phyloP scores from a whole-genome alignment of 768 basidiomycete species.

The Grammothele lineata region DNA sequence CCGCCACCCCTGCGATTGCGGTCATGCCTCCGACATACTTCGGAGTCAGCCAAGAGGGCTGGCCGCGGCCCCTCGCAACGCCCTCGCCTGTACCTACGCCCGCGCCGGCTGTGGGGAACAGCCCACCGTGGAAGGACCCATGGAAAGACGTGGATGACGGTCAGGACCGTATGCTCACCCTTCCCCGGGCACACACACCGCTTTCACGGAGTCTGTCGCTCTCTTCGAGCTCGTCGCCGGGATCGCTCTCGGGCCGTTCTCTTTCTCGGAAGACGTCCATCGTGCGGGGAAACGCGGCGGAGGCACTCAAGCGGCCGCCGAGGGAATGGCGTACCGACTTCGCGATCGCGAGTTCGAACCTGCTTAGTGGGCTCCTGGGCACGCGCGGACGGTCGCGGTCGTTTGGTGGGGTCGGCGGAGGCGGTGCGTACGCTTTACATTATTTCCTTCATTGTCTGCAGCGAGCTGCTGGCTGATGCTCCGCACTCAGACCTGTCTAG shows the following conservation, averaged over 20 bases:
- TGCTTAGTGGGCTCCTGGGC: slow-evolving; percentile 20
- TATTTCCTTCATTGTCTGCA: too few relatives aligned
- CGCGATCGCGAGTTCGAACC: slow-evolving; percentile 21
- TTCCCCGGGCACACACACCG: slow-evolving; percentile 12
- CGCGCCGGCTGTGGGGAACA: background rate
- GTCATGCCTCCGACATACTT: background rate
- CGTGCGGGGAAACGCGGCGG: slow-evolving; percentile 3
- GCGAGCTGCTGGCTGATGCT: too few relatives aligned
- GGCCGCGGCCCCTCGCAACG: slow-evolving; percentile 2
- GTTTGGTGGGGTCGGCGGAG: slow-evolving; percentile 18
- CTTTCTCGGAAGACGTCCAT: slow-evolving; percentile 18
- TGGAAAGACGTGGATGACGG: background rate
- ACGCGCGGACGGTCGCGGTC: slow-evolving; percentile 16
- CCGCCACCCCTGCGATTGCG: slow-evolving; percentile 1
- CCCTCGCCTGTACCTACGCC: background rate
- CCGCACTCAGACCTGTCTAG: background rate
- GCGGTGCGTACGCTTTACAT: background rate
- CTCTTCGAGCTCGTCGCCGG: slow-evolving; percentile 16
- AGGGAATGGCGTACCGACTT: slow-evolving; percentile 31
- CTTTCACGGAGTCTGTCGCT: slow-evolving; percentile 9
- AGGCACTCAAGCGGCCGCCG: slow-evolving; percentile 22
- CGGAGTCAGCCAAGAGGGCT: slow-evolving; percentile 1
- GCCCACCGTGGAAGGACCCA: background rate
- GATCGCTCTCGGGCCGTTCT: background rate
- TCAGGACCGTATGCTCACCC: slow-evolving; percentile 3